Evolutionary conservation across 2,329 filamentous ascomycete species (phyloP).

Genomic region (Xylariales sp.): DNA sequence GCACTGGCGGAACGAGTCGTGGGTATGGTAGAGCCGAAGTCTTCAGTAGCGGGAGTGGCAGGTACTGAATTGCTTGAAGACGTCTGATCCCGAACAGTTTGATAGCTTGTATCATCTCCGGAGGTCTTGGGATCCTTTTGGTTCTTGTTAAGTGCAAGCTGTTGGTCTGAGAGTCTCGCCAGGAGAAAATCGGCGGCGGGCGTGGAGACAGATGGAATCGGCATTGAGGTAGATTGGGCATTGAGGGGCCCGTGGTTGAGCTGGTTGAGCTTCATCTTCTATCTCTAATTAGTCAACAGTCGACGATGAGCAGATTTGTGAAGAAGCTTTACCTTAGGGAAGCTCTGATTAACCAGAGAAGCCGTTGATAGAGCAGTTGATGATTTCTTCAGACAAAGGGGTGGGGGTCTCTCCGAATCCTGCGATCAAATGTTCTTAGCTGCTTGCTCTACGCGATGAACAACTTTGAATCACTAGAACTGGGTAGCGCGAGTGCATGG

Average conservation of each 20-base stretch:
- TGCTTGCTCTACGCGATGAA: too few species aligned
- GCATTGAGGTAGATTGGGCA: too few species aligned
- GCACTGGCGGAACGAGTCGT: conserved; percentile 50
- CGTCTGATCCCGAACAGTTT: conserved; percentile 37
- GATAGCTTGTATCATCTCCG: conserved; percentile 33
- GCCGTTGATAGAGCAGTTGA: conserved; percentile 45
- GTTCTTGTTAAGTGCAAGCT: conserved; percentile 54
- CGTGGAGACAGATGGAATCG: conserved; percentile 38
- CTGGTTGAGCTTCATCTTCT: too few species aligned
- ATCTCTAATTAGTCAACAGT: too few species aligned
- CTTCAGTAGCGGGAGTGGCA: conserved; percentile 57
- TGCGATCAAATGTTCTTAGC: conserved; percentile 7
- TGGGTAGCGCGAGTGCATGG: too few species aligned
- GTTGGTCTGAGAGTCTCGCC: conserved; percentile 69
- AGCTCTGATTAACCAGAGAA: conserved; percentile 51
- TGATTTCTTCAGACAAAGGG: conserved; percentile 37
- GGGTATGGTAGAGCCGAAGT: conserved; percentile 42
- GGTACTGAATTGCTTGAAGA: conserved; percentile 56
- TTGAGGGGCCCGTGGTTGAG: too few species aligned
- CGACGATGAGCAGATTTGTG: background rate
- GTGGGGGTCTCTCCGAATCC: conserved; percentile 17
- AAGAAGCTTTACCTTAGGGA: conserved; percentile 18
- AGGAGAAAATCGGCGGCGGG: conserved; percentile 71
- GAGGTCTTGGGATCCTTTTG: conserved; percentile 44
- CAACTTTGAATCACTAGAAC: too few species aligned